Conservation (phyloP, 805 yeast genomes). For the Spathaspora sp. region DNA sequence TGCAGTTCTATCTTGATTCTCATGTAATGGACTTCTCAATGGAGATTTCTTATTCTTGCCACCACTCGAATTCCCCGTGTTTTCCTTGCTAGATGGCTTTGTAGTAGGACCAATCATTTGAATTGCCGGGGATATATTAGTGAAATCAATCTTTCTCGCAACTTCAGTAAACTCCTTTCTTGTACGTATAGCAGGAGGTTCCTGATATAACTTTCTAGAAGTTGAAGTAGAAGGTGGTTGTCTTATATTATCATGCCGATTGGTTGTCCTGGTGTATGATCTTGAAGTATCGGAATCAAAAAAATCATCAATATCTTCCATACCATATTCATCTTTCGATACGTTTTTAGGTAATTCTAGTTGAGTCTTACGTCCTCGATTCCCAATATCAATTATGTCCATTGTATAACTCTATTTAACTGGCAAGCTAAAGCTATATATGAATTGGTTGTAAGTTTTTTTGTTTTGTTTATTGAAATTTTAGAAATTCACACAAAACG, state of each 20-base stretch:
- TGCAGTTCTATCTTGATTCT: conserved; percentile 6
- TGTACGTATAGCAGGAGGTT: neutral
- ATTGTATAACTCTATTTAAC: conserved; percentile 13
- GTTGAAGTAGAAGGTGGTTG: neutral
- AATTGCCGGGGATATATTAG: conserved; percentile 12
- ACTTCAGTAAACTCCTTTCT: conserved; percentile 17
- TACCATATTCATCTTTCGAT: conserved; percentile 53
- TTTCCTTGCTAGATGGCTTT: too few relatives aligned
- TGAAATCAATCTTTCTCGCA: conserved; percentile 34
- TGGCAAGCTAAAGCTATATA: neutral
- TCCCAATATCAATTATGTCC: conserved; percentile 49
- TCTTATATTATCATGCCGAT: neutral
- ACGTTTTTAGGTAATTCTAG: conserved; percentile 44
- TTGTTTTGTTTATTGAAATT: neutral
- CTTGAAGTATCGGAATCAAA: conserved; percentile 47
- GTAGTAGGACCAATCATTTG: conserved; percentile 8
- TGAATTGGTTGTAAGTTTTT: neutral
- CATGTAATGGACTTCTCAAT: conserved; percentile 27
- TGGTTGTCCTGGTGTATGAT: neutral
- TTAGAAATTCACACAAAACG: neutral
- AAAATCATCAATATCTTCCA: conserved; percentile 70
- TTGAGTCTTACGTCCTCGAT: conserved; percentile 66
- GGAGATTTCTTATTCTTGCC: conserved; percentile 24
- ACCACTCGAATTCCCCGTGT: too few relatives aligned
- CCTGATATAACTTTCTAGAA: neutral